These are phyloP conservation scores for Kuraishia ogatae DNA, from an alignment of 805 yeast species.

Conservation along the genomic window DNA sequence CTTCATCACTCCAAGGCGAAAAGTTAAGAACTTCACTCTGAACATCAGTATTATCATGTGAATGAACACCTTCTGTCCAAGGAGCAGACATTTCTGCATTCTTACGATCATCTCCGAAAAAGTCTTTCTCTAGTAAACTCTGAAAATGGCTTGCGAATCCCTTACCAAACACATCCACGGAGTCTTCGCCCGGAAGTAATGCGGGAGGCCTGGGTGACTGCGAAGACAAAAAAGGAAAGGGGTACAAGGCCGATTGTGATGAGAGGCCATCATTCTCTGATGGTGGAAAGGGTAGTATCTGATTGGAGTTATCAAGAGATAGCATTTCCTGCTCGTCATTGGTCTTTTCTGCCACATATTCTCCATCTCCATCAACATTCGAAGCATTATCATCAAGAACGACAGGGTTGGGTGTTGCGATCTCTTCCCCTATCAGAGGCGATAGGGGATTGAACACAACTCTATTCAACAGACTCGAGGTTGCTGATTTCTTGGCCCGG, in stretches of 20 bases:
- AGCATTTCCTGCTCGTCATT: not conserved
- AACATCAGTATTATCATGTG: not conserved
- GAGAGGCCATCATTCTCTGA: not conserved
- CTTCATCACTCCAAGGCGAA: not conserved
- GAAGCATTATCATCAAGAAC: not conserved
- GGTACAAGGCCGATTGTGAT: not conserved
- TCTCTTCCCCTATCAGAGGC: not conserved
- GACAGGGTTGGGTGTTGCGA: not conserved
- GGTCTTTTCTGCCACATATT: not conserved
- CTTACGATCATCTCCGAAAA: not conserved
- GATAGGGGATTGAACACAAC: conserved; percentile 22
- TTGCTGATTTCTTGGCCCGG: not conserved
- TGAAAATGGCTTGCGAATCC: not conserved
- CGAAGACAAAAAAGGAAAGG: not conserved
- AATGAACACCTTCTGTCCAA: not conserved
- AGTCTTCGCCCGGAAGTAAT: not conserved
- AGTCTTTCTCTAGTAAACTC: not conserved
- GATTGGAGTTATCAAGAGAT: not conserved
- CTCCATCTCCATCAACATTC: not conserved
- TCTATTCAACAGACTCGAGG: conserved; percentile 2
- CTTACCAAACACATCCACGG: not conserved
- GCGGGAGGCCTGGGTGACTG: not conserved
- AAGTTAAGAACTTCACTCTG: not conserved
- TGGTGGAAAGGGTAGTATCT: not conserved
- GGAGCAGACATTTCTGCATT: not conserved